A percentile compares a stretch with the other conserved stretches of the same genome.
Evolutionary conservation across 2,329 filamentous ascomycete species (phyloP).

Genomic region (Helicocarpus griseus): DNA sequence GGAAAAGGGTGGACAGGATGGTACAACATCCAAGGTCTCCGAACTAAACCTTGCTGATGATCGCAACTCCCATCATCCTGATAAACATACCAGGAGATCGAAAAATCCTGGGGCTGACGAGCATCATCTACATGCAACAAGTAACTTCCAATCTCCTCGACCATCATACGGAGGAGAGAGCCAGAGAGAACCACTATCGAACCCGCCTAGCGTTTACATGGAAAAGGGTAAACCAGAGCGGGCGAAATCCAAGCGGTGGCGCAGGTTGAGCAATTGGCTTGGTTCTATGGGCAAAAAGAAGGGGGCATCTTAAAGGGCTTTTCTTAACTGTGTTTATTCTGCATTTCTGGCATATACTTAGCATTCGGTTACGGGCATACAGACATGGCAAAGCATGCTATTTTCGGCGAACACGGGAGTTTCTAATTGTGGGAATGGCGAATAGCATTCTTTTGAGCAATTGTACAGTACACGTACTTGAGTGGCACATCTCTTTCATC

Average conservation of each 20-base stretch:
- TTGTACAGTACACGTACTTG: too few relatives aligned
- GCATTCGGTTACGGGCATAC: too few relatives aligned
- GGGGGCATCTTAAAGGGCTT: neutral
- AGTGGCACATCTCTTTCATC: too few relatives aligned
- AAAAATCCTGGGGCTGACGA: neutral
- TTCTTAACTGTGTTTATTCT: neutral
- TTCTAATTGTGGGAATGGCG: too few relatives aligned
- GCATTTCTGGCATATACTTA: neutral
- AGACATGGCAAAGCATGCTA: neutral
- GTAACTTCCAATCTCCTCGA: neutral
- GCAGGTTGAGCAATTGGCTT: slow-evolving; percentile 5
- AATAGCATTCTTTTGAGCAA: too few relatives aligned
- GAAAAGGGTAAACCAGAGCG: neutral
- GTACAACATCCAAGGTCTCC: neutral
- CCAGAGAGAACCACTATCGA: neutral
- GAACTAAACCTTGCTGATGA: neutral
- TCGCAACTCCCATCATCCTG: neutral
- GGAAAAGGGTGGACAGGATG: neutral
- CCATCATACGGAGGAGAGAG: neutral
- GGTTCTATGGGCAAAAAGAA: slow-evolving; percentile 2
- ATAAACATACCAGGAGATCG: neutral
- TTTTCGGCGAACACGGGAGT: too few relatives aligned
- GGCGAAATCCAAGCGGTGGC: slow-evolving; percentile 4
- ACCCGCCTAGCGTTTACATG: neutral
- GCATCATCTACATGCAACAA: neutral